phyloP scores from a whole-genome alignment of 768 basidiomycete genomes.

The Tylopilus rubrobrunneus region DNA sequence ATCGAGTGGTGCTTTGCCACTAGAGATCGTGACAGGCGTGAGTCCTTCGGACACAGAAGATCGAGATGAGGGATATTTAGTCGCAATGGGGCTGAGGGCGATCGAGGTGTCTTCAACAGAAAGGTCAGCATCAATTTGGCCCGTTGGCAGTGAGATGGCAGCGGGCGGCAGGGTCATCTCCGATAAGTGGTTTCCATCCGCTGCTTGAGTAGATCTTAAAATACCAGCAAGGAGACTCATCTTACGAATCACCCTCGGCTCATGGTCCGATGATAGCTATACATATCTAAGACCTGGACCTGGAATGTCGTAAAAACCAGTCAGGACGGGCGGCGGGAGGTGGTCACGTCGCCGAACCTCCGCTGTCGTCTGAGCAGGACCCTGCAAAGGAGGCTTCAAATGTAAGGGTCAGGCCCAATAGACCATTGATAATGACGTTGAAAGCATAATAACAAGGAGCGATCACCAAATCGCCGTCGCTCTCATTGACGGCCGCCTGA shows the following conservation, averaged over 20 bases:
- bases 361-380: neutral
- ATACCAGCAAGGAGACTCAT: neutral
- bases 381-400: neutral
- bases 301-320: neutral
- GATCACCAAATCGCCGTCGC: neutral
- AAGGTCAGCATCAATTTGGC: neutral
- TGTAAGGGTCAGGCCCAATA: neutral
- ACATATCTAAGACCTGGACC: neutral
- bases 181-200: neutral
- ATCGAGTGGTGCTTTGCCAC: neutral
- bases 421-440: neutral
- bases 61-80: neutral
- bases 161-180: neutral
- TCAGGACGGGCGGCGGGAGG: neutral
- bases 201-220: neutral
- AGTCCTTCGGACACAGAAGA: slow-evolving; percentile 3
- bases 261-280: neutral
- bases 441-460: neutral
- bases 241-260: slow-evolving; percentile 2
- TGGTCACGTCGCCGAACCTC: neutral
- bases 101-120: neutral
- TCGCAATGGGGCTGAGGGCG: slow-evolving; percentile 1
- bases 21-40: neutral
- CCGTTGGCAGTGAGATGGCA: neutral
- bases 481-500: neutral